Evolutionary conservation across 768 basidiomycete genomes (phyloP).

Genomic region (Rhizopogon vinicolor): DNA sequence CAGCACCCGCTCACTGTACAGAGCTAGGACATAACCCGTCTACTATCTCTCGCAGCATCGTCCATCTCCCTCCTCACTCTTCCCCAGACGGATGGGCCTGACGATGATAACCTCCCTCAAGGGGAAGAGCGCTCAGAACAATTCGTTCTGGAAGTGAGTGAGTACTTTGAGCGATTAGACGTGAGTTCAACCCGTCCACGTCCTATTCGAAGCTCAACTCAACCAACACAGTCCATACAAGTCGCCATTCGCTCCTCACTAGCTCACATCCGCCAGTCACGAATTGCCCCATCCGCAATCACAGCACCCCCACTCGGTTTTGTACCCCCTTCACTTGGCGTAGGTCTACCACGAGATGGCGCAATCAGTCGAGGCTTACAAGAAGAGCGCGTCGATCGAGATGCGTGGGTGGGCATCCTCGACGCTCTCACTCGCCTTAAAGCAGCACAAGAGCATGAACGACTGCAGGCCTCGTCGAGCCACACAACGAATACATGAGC

Average conservation of each 20-base stretch:
- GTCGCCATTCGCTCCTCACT: constrained; percentile 70
- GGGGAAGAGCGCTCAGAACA: constrained; percentile 83
- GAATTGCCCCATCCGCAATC: constrained; percentile 86
- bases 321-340: constrained; percentile 74
- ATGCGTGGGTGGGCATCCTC: constrained; percentile 75
- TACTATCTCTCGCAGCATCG: constrained; percentile 71
- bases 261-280: constrained; percentile 76
- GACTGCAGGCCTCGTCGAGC: neutral
- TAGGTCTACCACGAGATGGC: constrained; percentile 51
- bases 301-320: constrained; percentile 71
- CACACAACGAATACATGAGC: neutral
- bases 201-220: neutral
- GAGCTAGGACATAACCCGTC: constrained; percentile 69
- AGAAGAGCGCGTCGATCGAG: constrained; percentile 69
- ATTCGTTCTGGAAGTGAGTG: constrained; percentile 79
- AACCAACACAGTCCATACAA: constrained; percentile 58
- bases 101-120: constrained; percentile 67
- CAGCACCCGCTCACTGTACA: neutral
- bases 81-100: constrained; percentile 74
- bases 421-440: constrained; percentile 63
- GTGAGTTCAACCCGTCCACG: constrained; percentile 36
- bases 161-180: constrained; percentile 81
- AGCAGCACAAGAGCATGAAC: constrained; percentile 32
- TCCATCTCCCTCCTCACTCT: constrained; percentile 75
- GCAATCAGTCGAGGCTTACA: constrained; percentile 59